A percentile compares a stretch with the other conserved stretches of the same genome.
Conservation (phyloP, 352 stramenopile species). For the Phytophthora vignae region DNA sequence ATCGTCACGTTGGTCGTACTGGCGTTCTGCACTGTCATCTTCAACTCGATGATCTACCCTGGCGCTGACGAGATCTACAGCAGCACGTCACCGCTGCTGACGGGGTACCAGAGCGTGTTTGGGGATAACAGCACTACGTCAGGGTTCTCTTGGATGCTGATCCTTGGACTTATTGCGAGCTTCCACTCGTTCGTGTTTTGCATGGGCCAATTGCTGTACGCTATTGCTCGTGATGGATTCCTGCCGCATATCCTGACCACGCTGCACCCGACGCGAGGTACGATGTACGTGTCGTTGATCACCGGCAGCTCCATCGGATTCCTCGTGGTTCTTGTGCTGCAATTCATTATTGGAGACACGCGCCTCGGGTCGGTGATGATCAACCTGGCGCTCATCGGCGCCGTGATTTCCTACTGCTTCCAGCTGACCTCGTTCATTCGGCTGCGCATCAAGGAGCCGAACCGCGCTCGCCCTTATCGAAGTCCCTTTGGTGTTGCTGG, state of each 20-base stretch:
- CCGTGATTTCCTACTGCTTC: conserved; percentile 71
- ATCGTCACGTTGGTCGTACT: conserved; percentile 60
- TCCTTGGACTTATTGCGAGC: conserved; percentile 66
- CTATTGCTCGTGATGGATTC: conserved; percentile 74
- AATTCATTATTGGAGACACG: conserved; percentile 68
- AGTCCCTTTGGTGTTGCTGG: conserved; percentile 65
- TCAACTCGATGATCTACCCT: conserved; percentile 74
- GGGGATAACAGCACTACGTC: conserved; percentile 72
- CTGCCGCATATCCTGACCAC: conserved; percentile 58
- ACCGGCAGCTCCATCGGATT: conserved; percentile 54
- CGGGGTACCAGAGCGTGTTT: conserved; percentile 74
- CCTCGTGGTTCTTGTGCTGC: conserved; percentile 54
- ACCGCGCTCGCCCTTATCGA: conserved; percentile 57
- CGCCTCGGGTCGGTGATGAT: conserved; percentile 71
- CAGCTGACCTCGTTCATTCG: conserved; percentile 67
- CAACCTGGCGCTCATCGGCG: conserved; percentile 74
- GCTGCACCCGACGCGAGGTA: conserved; percentile 52
- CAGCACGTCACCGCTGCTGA: conserved; percentile 60
- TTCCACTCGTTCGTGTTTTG: conserved; percentile 87
- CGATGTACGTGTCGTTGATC: conserved; percentile 65
- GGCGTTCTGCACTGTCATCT: conserved; percentile 67
- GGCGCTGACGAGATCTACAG: conserved; percentile 51
- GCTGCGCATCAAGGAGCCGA: conserved; percentile 59
- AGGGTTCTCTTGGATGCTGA: conserved; percentile 74
- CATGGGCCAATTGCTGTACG: conserved; percentile 73